A percentile compares a stretch with the other conserved stretches of the same genome.
Evolutionary conservation across 139 green algal genomes (phyloP).

Genomic region (Trebouxia sp.): DNA sequence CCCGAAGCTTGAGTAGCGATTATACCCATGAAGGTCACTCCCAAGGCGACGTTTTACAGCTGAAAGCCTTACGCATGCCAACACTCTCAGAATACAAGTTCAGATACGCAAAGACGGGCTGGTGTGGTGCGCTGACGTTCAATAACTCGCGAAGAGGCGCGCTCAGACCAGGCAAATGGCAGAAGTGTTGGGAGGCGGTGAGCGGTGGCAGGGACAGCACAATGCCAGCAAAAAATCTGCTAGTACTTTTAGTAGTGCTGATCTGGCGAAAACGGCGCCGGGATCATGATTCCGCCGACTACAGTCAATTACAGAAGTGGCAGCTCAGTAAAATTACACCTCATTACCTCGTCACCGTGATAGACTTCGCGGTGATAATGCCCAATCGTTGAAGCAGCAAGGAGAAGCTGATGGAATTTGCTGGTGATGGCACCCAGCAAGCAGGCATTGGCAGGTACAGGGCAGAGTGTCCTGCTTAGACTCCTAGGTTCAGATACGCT

Average conservation of each 20-base stretch:
- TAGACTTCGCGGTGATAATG: no score
- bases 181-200: not conserved
- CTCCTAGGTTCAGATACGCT: no score
- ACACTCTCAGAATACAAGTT: no score
- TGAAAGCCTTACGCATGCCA: not conserved
- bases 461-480: no score
- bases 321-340: no score
- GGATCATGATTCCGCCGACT: no score
- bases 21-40: conserved; percentile 16
- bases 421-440: not conserved
- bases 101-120: no score
- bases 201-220: not conserved
- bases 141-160: not conserved
- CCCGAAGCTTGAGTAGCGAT: conserved; percentile 10
- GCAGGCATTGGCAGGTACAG: no score
- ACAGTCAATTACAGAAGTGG: not conserved
- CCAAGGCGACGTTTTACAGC: not conserved
- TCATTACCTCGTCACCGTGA: not conserved
- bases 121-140: not conserved
- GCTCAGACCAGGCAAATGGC: not conserved
- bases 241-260: no score
- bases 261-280: no score
- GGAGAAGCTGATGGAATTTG: not conserved
- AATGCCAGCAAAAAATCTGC: not conserved
- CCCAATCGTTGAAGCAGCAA: not conserved